These are phyloP conservation scores for Cydonia oblonga DNA, from an alignment of 331 rosid species.

Conservation along the genomic window DNA sequence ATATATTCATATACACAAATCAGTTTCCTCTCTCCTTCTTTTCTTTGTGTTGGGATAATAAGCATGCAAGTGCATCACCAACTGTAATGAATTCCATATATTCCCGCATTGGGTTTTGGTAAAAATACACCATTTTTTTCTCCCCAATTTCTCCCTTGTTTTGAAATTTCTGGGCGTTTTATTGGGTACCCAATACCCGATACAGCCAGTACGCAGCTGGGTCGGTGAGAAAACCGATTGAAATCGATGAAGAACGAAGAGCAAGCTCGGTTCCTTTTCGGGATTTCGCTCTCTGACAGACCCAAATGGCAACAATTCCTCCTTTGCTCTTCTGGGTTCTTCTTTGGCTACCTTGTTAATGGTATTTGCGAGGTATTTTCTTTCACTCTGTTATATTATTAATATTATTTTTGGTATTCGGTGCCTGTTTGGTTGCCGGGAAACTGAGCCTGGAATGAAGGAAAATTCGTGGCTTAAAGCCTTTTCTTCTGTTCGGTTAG, in stretches of 20 bases:
- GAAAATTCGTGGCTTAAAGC: neutral
- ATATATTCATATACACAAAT: neutral
- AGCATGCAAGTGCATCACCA: conserved; percentile 37
- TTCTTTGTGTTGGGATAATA: conserved; percentile 12
- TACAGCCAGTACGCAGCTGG: neutral
- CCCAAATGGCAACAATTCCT: conserved; percentile 91
- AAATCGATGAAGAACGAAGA: conserved; percentile 63
- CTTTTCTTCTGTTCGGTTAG: conserved; percentile 6
- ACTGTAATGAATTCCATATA: neutral
- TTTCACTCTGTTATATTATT: neutral
- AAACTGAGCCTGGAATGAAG: neutral
- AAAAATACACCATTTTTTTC: neutral
- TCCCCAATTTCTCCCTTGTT: neutral
- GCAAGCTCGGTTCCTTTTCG: conserved; percentile 65
- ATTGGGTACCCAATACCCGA: conserved; percentile 7
- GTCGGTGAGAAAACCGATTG: neutral
- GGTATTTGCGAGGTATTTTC: conserved; percentile 79
- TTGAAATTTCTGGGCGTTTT: conserved; percentile 1
- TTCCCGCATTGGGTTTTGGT: neutral
- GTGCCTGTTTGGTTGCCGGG: conserved; percentile 13
- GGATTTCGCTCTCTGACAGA: conserved; percentile 77
- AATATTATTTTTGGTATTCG: neutral
- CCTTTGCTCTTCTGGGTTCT: conserved; percentile 87
- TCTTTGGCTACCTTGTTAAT: conserved; percentile 92
- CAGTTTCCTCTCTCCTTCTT: neutral